A percentile compares a stretch with the other conserved stretches of the same genome.
phyloP scores from a whole-genome alignment of 2,329 filamentous ascomycete genomes.

The Plenodomus biglobosus region DNA sequence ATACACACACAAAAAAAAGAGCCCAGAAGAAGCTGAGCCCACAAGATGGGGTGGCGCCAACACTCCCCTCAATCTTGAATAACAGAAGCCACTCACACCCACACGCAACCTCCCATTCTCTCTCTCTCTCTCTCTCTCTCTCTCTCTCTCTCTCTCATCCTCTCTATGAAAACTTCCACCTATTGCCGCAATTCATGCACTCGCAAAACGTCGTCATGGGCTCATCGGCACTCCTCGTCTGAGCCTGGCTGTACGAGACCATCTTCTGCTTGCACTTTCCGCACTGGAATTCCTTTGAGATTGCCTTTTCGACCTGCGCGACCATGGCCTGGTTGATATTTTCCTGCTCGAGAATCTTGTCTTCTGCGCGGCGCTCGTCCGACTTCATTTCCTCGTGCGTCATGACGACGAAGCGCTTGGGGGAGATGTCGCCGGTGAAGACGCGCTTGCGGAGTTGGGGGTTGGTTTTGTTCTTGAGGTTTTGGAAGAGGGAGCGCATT shows the following conservation, averaged over 20 bases:
- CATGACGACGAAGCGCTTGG: slow-evolving; percentile 81
- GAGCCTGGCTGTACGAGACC: slow-evolving; percentile 94
- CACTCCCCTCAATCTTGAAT: no score
- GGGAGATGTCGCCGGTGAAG: slow-evolving; percentile 69
- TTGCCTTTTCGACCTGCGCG: slow-evolving; percentile 85
- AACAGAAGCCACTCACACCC: no score
- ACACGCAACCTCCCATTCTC: no score
- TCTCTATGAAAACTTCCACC: slow-evolving; percentile 51
- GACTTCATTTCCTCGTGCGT: slow-evolving; percentile 88
- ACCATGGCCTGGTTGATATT: slow-evolving; percentile 99
- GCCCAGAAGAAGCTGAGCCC: no score
- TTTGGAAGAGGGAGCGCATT: slow-evolving; percentile 89
- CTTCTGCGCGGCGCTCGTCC: slow-evolving; percentile 73
- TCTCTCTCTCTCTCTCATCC: neutral
- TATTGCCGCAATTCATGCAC: slow-evolving; percentile 55
- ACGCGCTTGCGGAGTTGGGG: slow-evolving; percentile 73
- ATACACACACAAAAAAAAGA: no score
- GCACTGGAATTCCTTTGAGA: slow-evolving; percentile 85
- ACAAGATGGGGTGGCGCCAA: no score
- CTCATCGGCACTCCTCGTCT: slow-evolving; percentile 94
- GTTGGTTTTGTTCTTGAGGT: slow-evolving; percentile 92
- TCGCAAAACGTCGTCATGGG: slow-evolving; percentile 65
- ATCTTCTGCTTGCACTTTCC: slow-evolving; percentile 90
- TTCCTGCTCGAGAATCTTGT: slow-evolving; percentile 77
- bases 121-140: no score